Conservation (phyloP, 306 rosid genomes). For the Argentina anserina region DNA sequence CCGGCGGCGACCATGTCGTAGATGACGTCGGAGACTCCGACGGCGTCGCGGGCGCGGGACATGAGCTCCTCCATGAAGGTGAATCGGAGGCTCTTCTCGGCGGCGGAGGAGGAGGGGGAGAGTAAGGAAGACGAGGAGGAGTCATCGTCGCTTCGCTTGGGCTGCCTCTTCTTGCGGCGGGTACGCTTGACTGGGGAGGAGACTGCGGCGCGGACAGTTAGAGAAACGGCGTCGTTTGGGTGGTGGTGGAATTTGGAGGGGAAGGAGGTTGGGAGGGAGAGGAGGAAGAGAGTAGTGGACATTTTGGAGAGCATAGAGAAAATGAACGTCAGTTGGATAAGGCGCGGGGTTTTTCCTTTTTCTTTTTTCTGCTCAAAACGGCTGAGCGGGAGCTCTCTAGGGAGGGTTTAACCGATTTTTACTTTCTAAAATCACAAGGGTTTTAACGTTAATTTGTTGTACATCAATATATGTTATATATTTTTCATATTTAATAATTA, state of each 20-base stretch:
- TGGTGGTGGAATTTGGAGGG: constrained; percentile 20
- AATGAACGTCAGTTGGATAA: constrained; percentile 12
- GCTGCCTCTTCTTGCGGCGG: constrained; percentile 49
- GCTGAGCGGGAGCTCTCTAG: constrained; percentile 9
- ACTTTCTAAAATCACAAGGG: background rate
- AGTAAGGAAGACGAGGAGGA: background rate
- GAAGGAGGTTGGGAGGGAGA: constrained; percentile 13
- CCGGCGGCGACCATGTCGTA: constrained; percentile 97
- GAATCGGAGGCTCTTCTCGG: constrained; percentile 75
- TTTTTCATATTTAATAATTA: no score
- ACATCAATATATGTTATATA: no score
- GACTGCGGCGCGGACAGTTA: constrained; percentile 45
- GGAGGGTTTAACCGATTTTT: background rate
- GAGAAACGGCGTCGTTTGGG: constrained; percentile 15
- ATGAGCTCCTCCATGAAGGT: constrained; percentile 95
- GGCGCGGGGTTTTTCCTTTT: background rate
- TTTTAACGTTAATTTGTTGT: no score
- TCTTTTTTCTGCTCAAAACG: background rate
- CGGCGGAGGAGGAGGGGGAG: constrained; percentile 25
- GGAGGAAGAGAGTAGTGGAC: constrained; percentile 21
- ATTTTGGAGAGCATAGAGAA: constrained; percentile 14
- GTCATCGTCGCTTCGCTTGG: constrained; percentile 45
- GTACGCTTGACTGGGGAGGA: constrained; percentile 58
- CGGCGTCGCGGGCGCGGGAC: constrained; percentile 71
- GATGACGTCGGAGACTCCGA: constrained; percentile 65